Conservation (phyloP, 768 basidiomycete genomes). For the Suillus paluster region DNA sequence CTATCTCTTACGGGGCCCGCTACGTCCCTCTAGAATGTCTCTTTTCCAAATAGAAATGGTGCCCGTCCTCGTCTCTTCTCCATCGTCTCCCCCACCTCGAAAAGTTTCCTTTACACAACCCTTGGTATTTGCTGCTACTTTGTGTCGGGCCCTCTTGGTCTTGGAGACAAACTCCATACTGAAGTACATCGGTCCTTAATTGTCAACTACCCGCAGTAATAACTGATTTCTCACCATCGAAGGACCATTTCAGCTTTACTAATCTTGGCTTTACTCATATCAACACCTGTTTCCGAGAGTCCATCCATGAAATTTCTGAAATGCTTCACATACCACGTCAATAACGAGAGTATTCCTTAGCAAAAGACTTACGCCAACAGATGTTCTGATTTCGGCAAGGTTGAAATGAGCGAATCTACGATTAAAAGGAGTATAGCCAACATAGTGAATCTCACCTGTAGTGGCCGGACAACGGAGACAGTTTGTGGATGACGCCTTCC, state of each 20-base stretch:
- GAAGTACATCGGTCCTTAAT: slow-evolving; percentile 8
- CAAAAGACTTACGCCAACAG: slow-evolving; percentile 49
- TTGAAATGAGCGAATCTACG: background rate
- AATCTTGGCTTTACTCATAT: slow-evolving; percentile 62
- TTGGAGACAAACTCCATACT: slow-evolving; percentile 54
- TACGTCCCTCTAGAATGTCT: slow-evolving; percentile 37
- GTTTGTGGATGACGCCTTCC: slow-evolving; percentile 58
- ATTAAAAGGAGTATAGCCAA: background rate
- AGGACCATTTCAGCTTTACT: slow-evolving; percentile 63
- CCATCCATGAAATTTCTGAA: slow-evolving; percentile 59
- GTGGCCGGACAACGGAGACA: slow-evolving; percentile 71
- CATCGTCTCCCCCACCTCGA: slow-evolving; percentile 19
- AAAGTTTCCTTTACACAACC: slow-evolving; percentile 15
- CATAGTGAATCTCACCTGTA: slow-evolving; percentile 46
- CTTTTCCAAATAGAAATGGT: slow-evolving; percentile 31
- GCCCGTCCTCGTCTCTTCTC: slow-evolving; percentile 1
- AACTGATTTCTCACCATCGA: slow-evolving; percentile 49
- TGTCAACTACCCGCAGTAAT: background rate
- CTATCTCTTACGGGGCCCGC: slow-evolving; percentile 3
- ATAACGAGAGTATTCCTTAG: background rate
- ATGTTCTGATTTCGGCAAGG: slow-evolving; percentile 42
- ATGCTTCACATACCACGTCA: slow-evolving; percentile 44
- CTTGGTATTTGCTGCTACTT: background rate
- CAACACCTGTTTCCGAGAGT: slow-evolving; percentile 55
- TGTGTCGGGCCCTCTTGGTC: slow-evolving; percentile 39